Conservation (phyloP, 805 yeast genomes). For the Hanseniaspora lachancei region DNA sequence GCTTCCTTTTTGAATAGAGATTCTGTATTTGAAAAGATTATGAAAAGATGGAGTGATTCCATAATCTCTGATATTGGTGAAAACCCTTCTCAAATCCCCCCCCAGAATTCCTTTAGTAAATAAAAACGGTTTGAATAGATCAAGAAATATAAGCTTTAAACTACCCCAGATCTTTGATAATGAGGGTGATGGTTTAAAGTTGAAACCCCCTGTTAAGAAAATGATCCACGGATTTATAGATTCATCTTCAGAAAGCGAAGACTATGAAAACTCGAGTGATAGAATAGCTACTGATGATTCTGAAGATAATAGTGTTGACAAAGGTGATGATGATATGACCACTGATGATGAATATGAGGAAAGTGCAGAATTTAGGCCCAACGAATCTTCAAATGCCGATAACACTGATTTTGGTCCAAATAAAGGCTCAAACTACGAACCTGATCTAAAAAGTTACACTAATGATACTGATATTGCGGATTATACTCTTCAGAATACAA, state of each 20-base stretch:
- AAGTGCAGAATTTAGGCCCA: neutral
- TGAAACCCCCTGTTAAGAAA: conserved; percentile 1
- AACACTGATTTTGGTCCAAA: neutral
- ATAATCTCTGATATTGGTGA: conserved; percentile 16
- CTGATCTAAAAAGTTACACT: conserved; percentile 28
- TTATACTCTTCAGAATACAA: conserved; percentile 45
- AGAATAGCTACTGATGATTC: conserved; percentile 14
- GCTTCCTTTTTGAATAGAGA: conserved; percentile 57
- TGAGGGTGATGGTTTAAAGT: neutral
- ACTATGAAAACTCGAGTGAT: neutral
- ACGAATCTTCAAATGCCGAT: neutral
- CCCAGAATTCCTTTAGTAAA: neutral
- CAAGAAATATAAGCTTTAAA: neutral
- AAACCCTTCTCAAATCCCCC: neutral
- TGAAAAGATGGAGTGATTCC: conserved; percentile 47
- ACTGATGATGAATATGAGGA: conserved; percentile 29
- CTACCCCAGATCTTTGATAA: conserved; percentile 4
- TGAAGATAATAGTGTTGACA: conserved; percentile 15
- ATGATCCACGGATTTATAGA: conserved; percentile 3
- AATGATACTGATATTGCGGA: conserved; percentile 41
- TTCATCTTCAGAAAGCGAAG: neutral
- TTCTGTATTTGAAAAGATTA: conserved; percentile 35
- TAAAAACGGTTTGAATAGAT: neutral
- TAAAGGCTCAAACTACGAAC: neutral
- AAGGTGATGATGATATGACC: conserved; percentile 17